Evolutionary conservation across 1,139 yeast genomes (phyloP).

Genomic region (Blastobotrys buckinghamii): DNA sequence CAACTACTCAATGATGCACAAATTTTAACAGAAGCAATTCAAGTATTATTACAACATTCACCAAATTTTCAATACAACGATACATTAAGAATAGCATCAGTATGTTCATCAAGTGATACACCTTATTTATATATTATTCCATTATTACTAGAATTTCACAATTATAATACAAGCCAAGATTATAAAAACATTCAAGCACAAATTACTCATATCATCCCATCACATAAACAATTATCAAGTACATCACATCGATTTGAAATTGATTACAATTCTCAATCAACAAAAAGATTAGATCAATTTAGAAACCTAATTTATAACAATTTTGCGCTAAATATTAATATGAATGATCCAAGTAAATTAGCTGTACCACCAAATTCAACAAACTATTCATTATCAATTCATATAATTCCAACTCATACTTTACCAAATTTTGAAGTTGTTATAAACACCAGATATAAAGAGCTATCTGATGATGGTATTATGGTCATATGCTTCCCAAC

Average conservation of each 20-base stretch:
- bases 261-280: neutral
- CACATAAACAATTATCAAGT: slow-evolving; percentile 15
- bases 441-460: slow-evolving; percentile 20
- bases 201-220: slow-evolving; percentile 21
- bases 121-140: slow-evolving; percentile 20
- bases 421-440: slow-evolving; percentile 21
- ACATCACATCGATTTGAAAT: slow-evolving; percentile 7
- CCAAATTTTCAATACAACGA: slow-evolving; percentile 6
- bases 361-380: slow-evolving; percentile 25
- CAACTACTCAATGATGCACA: slow-evolving; percentile 8
- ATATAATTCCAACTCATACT: slow-evolving; percentile 26
- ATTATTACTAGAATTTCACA: slow-evolving; percentile 16
- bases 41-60: slow-evolving; percentile 2
- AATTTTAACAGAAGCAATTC: slow-evolving; percentile 11
- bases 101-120: slow-evolving; percentile 19
- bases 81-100: slow-evolving; percentile 18
- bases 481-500: slow-evolving; percentile 26
- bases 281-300: slow-evolving; percentile 6
- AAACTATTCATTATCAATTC: slow-evolving; percentile 22
- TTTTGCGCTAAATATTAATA: slow-evolving; percentile 17
- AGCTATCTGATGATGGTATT: slow-evolving; percentile 24
- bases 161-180: slow-evolving; percentile 1
- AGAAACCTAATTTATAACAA: slow-evolving; percentile 17
- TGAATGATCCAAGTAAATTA: slow-evolving; percentile 9
- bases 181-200: slow-evolving; percentile 13